Evolutionary conservation across 1,139 yeast genomes (phyloP), one percentile per base, ranked within the genome.

Genomic region (Tardiomyces blankii): DNA sequence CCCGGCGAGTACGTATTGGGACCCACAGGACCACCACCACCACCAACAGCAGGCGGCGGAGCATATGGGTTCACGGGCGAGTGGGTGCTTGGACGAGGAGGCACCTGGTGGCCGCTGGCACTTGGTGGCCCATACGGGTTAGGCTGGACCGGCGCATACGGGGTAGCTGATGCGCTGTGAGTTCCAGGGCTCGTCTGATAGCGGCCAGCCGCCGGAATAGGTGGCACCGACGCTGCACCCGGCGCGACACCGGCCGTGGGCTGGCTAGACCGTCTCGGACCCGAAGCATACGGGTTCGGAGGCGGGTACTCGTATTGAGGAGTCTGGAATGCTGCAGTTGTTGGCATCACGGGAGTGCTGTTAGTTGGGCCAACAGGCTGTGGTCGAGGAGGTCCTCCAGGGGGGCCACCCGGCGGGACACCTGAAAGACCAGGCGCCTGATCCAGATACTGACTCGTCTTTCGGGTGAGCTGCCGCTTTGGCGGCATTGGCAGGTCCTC

Each of bases 401-500:
- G 25, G 7, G 25, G 25, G 9, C 9, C 35, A 30, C 35, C 16
- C 35, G 35, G 35, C 35, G 5, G 35, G 5, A 5, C n/a, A 9
- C 5, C 16, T 9, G n/a, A 11, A 3, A 5, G 35, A 4, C 25
- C 25, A 5, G n/a, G 35, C 16, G 35, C 16, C 11, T 30, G 35
- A 14, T 30, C 35, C 35, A 30, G 16, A 9, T 30, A 30, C 35
- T 30, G 35, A 11, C 35, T 30, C 35, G 35, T 4, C 9, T 30
- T 30, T 30, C 35, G n/a, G n/a, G 35, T 13, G n/a, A 30, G n/a
- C 16, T 12, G 35, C 35, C 19, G 16, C 21, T 40, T 40, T 4
- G 33, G 42, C 3, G 27, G 33, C n/a, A 28, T 8, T n/a, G 70
- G 84, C 40, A 76, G 62, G 47, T 78, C 83, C 50, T 75, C 81